These are phyloP conservation scores for Elsinoe batatas DNA, from an alignment of 2,329 filamentous ascomycete genomes.

Conservation along the genomic window DNA sequence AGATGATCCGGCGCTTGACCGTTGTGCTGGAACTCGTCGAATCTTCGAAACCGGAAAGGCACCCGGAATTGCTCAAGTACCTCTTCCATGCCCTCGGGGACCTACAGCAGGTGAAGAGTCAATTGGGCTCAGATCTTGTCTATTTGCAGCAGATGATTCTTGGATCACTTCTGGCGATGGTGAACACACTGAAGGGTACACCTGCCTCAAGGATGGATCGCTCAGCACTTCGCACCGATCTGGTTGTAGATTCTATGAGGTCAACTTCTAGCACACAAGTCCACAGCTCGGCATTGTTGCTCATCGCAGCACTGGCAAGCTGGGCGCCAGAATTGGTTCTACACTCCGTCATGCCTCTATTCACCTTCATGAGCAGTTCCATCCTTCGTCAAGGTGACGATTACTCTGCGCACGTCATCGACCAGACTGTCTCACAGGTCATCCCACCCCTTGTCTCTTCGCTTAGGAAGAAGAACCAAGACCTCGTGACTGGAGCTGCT, in stretches of 20 bases:
- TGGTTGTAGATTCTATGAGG: conserved; percentile 89
- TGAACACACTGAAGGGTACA: conserved; percentile 57
- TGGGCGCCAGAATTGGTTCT: conserved; percentile 84
- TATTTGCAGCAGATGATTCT: conserved; percentile 83
- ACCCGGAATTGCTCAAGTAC: conserved; percentile 65
- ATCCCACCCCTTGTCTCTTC: conserved; percentile 85
- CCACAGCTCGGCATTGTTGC: conserved; percentile 78
- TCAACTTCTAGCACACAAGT: conserved; percentile 87
- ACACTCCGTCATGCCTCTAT: conserved; percentile 97
- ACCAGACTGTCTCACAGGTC: conserved; percentile 85
- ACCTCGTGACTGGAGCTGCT: conserved; percentile 70
- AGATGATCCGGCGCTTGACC: conserved; percentile 65
- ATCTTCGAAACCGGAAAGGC: conserved; percentile 61
- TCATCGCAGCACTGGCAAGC: conserved; percentile 78
- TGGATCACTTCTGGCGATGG: conserved; percentile 70
- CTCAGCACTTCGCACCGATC: conserved; percentile 72
- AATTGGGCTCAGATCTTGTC: conserved; percentile 75
- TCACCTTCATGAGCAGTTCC: conserved; percentile 93
- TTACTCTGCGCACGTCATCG: conserved; percentile 91
- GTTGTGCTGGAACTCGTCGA: conserved; percentile 85
- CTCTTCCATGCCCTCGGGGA: conserved; percentile 81
- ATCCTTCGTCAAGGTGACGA: conserved; percentile 89
- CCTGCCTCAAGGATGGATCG: conserved; percentile 51
- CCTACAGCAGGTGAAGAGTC: conserved; percentile 71
- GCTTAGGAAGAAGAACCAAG: conserved; percentile 65